Percentiles rank a stretch among this genome's conserved stretches.
phyloP scores from a whole-genome alignment of 2,329 filamentous ascomycete species.

The Mollisiaceae sp. region DNA sequence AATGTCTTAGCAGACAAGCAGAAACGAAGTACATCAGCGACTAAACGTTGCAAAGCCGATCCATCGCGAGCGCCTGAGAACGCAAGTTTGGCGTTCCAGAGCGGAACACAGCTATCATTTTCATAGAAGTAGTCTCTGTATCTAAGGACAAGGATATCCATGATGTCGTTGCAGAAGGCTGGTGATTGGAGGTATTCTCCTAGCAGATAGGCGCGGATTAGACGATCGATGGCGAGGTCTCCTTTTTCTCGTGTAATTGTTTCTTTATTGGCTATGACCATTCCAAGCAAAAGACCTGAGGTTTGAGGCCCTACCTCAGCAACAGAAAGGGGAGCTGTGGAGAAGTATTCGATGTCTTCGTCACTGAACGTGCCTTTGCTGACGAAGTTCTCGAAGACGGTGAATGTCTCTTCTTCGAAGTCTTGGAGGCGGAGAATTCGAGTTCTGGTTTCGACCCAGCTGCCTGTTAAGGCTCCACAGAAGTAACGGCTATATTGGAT shows the following conservation, averaged over 20 bases:
- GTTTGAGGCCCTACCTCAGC: background rate
- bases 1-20: background rate
- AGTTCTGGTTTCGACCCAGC: background rate
- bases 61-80: background rate
- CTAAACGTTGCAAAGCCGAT: background rate
- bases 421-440: background rate
- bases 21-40: background rate
- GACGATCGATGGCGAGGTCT: background rate
- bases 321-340: background rate
- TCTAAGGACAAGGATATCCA: background rate
- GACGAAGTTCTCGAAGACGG: background rate
- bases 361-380: background rate
- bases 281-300: background rate
- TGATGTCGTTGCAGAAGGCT: slow-evolving; percentile 6
- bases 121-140: background rate
- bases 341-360: background rate
- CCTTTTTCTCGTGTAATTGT: background rate
- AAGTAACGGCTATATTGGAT: background rate
- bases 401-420: background rate
- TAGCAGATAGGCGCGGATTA: background rate
- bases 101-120: background rate
- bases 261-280: background rate
- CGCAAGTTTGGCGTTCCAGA: background rate
- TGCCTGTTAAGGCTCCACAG: background rate
- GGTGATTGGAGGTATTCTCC: slow-evolving; percentile 9